phyloP scores from a whole-genome alignment of 1,139 yeast genomes.

The Nakaseomyces nivariensis region DNA sequence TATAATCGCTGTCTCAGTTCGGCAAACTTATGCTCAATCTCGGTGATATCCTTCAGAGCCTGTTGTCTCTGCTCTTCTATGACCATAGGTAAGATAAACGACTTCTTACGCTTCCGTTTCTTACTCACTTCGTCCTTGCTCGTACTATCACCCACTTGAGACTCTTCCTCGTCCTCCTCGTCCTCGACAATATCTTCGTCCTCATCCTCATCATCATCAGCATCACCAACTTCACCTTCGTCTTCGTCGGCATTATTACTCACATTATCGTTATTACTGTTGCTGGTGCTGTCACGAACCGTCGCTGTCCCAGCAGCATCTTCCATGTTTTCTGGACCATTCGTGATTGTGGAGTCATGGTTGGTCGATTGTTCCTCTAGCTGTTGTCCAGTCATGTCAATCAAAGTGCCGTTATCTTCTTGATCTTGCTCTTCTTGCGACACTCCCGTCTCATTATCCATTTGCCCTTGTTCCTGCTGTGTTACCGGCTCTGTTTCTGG shows the following conservation, averaged over 20 bases:
- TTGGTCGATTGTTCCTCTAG: not conserved
- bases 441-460: no score
- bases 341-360: not conserved
- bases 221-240: slow-evolving; percentile 13
- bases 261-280: not conserved
- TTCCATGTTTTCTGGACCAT: not conserved
- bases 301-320: not conserved
- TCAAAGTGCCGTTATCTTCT: not conserved
- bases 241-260: slow-evolving; percentile 7
- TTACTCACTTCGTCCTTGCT: slow-evolving; percentile 5
- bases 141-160: slow-evolving; percentile 8
- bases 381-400: not conserved
- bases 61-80: slow-evolving; percentile 36
- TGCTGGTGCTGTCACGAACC: not conserved
- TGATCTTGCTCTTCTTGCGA: not conserved
- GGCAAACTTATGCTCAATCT: slow-evolving; percentile 80
- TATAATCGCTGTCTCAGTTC: slow-evolving; percentile 67
- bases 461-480: no score
- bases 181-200: slow-evolving; percentile 9
- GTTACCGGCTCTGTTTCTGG: no score
- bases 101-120: slow-evolving; percentile 12
- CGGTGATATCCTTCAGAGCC: slow-evolving; percentile 49
- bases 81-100: slow-evolving; percentile 26
- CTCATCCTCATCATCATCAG: slow-evolving; percentile 7
- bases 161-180: slow-evolving; percentile 13